Percentiles rank a stretch among this genome's conserved stretches.
phyloP scores from a whole-genome alignment of 1,139 yeast genomes.

The Hemisphaericaspora lyxosophila region DNA sequence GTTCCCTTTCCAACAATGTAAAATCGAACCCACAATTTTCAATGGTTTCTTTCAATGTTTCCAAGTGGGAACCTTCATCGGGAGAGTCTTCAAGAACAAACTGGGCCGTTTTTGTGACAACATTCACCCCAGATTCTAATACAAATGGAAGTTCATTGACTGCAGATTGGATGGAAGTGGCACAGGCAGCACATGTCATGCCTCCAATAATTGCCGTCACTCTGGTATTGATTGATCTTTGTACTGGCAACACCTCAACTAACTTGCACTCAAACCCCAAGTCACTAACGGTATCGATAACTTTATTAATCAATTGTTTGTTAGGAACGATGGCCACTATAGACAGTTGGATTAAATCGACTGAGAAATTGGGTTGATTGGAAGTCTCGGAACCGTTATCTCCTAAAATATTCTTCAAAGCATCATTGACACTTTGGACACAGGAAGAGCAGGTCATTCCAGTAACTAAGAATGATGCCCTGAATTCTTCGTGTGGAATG shows the following conservation, averaged over 20 bases:
- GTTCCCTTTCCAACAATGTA: constrained; percentile 38
- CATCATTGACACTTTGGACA: constrained; percentile 44
- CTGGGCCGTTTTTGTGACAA: constrained; percentile 59
- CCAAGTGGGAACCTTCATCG: constrained; percentile 25
- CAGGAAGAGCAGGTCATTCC: constrained; percentile 74
- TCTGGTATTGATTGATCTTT: constrained; percentile 45
- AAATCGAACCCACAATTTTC: constrained; percentile 72
- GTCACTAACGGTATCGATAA: constrained; percentile 49
- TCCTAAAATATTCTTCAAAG: constrained; percentile 31
- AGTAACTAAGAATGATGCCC: constrained; percentile 55
- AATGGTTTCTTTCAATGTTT: constrained; percentile 45
- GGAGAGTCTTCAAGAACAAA: constrained; percentile 50
- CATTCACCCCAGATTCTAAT: constrained; percentile 52
- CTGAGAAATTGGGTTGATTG: constrained; percentile 33
- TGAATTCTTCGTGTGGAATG: constrained; percentile 26
- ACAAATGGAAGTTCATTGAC: constrained; percentile 54
- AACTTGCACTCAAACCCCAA: constrained; percentile 59
- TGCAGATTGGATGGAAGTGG: constrained; percentile 52
- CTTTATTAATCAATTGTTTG: constrained; percentile 50
- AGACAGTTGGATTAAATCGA: constrained; percentile 43
- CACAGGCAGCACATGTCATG: constrained; percentile 75
- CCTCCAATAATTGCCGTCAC: constrained; percentile 68
- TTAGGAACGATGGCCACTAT: constrained; percentile 50
- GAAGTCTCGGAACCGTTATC: constrained; percentile 12
- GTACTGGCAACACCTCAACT: constrained; percentile 60